Conservation (phyloP, 2,329 filamentous ascomycete genomes). For the Rhynchosporium secalis region DNA sequence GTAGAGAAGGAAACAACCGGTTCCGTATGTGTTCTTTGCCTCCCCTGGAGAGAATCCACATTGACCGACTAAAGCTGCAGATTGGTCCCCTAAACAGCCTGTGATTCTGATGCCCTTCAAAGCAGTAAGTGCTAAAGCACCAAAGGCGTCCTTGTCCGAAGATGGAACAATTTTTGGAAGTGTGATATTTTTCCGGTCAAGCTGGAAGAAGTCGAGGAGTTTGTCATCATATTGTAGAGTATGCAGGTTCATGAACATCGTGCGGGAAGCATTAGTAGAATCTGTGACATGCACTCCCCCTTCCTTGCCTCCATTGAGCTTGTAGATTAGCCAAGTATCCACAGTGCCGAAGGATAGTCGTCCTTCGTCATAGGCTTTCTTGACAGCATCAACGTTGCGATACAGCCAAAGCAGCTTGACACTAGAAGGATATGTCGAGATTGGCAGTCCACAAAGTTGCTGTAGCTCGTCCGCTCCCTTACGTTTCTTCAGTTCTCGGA, state of each 20-base stretch:
- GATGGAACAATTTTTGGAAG: slow-evolving; percentile 79
- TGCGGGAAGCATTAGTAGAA: slow-evolving; percentile 78
- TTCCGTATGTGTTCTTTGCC: slow-evolving; percentile 86
- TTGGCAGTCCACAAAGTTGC: slow-evolving; percentile 70
- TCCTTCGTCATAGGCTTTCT: slow-evolving; percentile 69
- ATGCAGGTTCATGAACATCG: slow-evolving; percentile 85
- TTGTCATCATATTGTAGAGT: slow-evolving; percentile 73
- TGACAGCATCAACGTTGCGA: slow-evolving; percentile 65
- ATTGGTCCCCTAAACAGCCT: slow-evolving; percentile 80
- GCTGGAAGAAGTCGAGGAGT: slow-evolving; percentile 72
- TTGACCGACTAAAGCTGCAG: slow-evolving; percentile 77
- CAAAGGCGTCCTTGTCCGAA: slow-evolving; percentile 68
- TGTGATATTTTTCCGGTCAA: slow-evolving; percentile 67
- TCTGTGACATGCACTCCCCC: slow-evolving; percentile 73
- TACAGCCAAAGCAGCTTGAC: slow-evolving; percentile 79
- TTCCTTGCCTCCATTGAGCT: slow-evolving; percentile 69
- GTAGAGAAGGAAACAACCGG: slow-evolving; percentile 81
- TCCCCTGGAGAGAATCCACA: slow-evolving; percentile 73
- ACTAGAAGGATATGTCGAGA: slow-evolving; percentile 80
- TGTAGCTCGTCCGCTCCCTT: slow-evolving; percentile 67
- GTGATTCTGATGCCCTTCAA: slow-evolving; percentile 70
- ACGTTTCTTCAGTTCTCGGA: slow-evolving; percentile 68
- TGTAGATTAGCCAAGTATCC: slow-evolving; percentile 79
- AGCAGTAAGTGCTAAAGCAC: slow-evolving; percentile 58
- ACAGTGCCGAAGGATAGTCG: slow-evolving; percentile 76